Evolutionary conservation across 2,329 filamentous ascomycete species (phyloP).

Genomic region (Teratosphaeria zuluensis): DNA sequence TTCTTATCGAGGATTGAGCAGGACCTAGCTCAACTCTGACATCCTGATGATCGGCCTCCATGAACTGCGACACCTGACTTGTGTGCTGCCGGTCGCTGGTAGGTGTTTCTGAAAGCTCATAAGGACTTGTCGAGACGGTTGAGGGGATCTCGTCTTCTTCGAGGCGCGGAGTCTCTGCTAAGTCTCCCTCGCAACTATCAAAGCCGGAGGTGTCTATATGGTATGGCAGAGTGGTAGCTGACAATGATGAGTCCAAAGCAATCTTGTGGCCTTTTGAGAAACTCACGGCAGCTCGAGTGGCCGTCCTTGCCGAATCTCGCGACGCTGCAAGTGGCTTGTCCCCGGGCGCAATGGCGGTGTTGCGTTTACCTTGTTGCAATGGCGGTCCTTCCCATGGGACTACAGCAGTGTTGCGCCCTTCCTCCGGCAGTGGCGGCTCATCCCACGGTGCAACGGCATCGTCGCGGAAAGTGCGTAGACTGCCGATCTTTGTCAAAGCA

Average conservation of each 20-base stretch:
- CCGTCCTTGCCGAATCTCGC: neutral
- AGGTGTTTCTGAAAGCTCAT: neutral
- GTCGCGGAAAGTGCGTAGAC: neutral
- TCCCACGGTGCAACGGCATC: neutral
- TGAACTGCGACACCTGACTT: neutral
- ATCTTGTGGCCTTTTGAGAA: neutral
- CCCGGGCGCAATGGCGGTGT: neutral
- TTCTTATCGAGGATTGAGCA: neutral
- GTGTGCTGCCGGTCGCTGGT: no score
- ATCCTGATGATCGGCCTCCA: neutral
- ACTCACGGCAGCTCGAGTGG: neutral
- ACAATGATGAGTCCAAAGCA: neutral
- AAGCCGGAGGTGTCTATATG: neutral
- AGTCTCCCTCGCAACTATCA: neutral
- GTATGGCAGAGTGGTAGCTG: neutral
- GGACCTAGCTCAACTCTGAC: no score
- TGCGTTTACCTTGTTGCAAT: neutral
- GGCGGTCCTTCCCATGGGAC: slow-evolving; percentile 5
- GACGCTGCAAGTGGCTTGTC: neutral
- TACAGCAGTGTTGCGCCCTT: neutral
- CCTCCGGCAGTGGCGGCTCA: slow-evolving; percentile 1
- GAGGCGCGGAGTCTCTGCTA: neutral
- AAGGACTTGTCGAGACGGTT: neutral
- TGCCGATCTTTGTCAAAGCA: neutral
- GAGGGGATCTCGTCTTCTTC: neutral